Conservation (phyloP, 2,329 filamentous ascomycete genomes). For the Ophidiomyces ophidiicola region DNA sequence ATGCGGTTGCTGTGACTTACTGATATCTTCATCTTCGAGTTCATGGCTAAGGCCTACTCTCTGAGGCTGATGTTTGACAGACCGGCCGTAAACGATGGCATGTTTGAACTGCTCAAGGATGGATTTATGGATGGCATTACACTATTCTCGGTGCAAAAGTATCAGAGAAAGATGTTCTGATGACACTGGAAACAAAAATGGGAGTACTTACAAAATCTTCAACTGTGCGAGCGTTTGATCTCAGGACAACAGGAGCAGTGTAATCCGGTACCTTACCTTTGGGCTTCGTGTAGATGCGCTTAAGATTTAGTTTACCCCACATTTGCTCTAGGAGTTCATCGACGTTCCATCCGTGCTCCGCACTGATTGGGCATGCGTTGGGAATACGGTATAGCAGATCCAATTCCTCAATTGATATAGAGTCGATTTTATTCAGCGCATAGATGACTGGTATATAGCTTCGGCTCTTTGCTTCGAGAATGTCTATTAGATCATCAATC, state of each 20-base stretch:
- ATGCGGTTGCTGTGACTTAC: conserved; percentile 42
- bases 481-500: conserved; percentile 89
- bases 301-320: conserved; percentile 93
- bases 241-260: conserved; percentile 75
- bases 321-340: conserved; percentile 94
- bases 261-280: conserved; percentile 95
- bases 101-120: conserved; percentile 93
- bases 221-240: conserved; percentile 69
- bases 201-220: conserved; percentile 79
- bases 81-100: conserved; percentile 93
- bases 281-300: conserved; percentile 93
- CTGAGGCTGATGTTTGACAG: conserved; percentile 97
- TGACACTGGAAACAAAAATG: neutral
- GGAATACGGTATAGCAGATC: conserved; percentile 94
- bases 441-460: conserved; percentile 99
- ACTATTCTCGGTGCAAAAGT: conserved; percentile 42
- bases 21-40: conserved; percentile 92
- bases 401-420: conserved; percentile 93
- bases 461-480: conserved; percentile 85
- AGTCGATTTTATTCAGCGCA: conserved; percentile 97
- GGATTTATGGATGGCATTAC: conserved; percentile 90
- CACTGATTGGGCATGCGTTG: conserved; percentile 92
- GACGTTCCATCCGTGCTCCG: conserved; percentile 94
- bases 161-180: conserved; percentile 5
- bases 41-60: conserved; percentile 83